Base-by-base conservation (phyloP, 2,329 filamentous ascomycete species). In the Aspergillus carbonarius region DNA sequence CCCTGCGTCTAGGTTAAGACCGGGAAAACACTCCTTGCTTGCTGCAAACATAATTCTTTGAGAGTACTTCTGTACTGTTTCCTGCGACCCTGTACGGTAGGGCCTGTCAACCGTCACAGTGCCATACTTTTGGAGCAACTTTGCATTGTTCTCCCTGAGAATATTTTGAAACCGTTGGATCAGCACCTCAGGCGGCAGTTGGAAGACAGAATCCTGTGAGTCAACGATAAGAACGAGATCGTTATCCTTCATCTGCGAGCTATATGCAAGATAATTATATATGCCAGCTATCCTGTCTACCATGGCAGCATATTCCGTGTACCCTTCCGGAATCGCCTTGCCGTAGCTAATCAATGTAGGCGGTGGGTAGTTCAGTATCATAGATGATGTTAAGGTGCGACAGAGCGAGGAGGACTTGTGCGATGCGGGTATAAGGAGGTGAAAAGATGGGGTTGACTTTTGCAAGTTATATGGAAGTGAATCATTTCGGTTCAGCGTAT, bases 171-270 rank as follows among this genome's bases (percentile, higher is more conserved):
- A 90, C 44, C 87, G 81, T 62, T 82, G 75, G 25, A 90, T 81
- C 63, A 90, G 74, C 18, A 89, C 78, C 42, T 87, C 82, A 2
- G 85, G 82, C 0, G 86, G 85, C 2, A 90, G 76, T 69, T 90
- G 88, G 59, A 89, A 85, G 75, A 86, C 85, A 1, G 85, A 79
- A 59, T 89, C 85, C 68, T 85, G 82, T 1, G 83, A 85, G 68
- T 90, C 87, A 5, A 87, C 79, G 48, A 89, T 78, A 58, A 89
- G 73, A 7, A 88, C 81, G 27, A 91, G 72, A 68, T 90, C 88
- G 18, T 84, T 77, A 57, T 86, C 79, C 23, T 78, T 74, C 17
- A 83, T 77, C n/a, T 78, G 68, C 35, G 78, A 78, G 30, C 73
- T 75, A 50, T 78, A 75, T 12, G 77, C 74, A 27, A 86, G 71